Base-by-base conservation (phyloP, 345 rosid genomes). In the Euphorbia peplus region DNA sequence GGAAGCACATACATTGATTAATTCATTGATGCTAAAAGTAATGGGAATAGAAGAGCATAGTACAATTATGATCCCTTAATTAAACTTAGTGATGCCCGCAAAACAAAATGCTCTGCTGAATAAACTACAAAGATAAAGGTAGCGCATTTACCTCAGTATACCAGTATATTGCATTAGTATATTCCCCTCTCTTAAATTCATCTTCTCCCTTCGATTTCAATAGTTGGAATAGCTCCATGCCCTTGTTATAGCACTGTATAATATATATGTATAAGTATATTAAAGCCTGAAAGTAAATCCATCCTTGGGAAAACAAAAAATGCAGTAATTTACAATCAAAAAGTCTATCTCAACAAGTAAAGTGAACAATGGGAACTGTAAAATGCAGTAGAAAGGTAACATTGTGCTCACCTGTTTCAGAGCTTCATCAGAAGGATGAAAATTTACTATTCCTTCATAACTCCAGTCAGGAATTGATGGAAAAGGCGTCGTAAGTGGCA, bases 121-220 rank as follows among this genome's bases (percentile, higher is more conserved):
- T 32, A 32, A 32, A 6, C 37, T 32, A 32, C 37, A 32, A 32
- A 32, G 5, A 51, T 4, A 8, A 16, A 51, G 24, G 19, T 6
- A 5, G 21, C 21, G 19, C 56, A 16, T 53, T n/a, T 6, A 66
- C 70, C 70, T 51, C 60, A 11, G 51, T 46, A 18, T 60, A 73
- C 51, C 32, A 39, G 14, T 13, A 11, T 5, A 60, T 67, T 12
- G 68, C 72, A 35, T 61, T 55, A 60, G 4, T 3, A 52, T 67
- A 51, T 13, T 67, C 66, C 24, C 39, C 26, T 42, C 54, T 18
- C 54, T 51, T 50, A 30, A 60, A 12, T 59, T 53, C 76, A 51
- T 19, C 25, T 1, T 21, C 4, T 18, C 25, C 56, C 25, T 51
- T 51, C 5, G 71, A 60, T 32, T 51, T 52, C 13, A 14, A 35